Evolutionary conservation across 331 rosid genomes (phyloP).

Genomic region (Cucumis variabilis): DNA sequence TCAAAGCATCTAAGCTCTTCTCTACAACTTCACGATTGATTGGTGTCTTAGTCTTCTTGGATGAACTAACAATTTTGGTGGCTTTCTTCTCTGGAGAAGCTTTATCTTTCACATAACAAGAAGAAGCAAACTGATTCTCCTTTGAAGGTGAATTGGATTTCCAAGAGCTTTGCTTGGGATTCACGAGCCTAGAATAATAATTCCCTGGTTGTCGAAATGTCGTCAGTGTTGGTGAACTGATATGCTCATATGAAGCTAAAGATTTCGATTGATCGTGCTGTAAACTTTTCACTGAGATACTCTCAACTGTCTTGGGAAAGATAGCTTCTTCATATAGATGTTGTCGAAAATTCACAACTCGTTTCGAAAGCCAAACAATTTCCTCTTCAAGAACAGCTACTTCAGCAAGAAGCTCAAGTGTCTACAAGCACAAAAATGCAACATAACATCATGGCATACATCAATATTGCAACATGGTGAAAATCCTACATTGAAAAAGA

Average conservation of each 20-base stretch:
- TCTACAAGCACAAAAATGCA: slow-evolving; percentile 51
- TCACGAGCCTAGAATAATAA: slow-evolving; percentile 44
- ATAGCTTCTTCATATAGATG: slow-evolving; percentile 48
- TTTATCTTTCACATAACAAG: slow-evolving; percentile 36
- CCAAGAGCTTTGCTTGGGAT: slow-evolving; percentile 48
- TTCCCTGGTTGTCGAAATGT: slow-evolving; percentile 42
- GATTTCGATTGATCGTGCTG: slow-evolving; percentile 72
- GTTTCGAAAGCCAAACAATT: slow-evolving; percentile 73
- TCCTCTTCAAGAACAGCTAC: slow-evolving; percentile 92
- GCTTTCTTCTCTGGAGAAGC: slow-evolving; percentile 67
- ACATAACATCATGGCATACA: not conserved
- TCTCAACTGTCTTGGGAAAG: slow-evolving; percentile 45
- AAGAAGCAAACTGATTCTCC: slow-evolving; percentile 59
- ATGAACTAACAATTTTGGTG: slow-evolving; percentile 48
- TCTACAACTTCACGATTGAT: slow-evolving; percentile 56
- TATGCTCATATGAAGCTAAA: slow-evolving; percentile 55
- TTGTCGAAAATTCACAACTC: slow-evolving; percentile 73
- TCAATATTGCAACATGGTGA: not conserved
- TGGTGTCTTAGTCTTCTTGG: slow-evolving; percentile 50
- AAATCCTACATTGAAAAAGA: not conserved
- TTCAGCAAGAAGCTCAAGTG: slow-evolving; percentile 86
- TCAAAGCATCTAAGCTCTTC: slow-evolving; percentile 50
- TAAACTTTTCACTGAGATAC: slow-evolving; percentile 49
- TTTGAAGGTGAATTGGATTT: slow-evolving; percentile 58
- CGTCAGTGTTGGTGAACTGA: slow-evolving; percentile 45